Evolutionary conservation across 2,329 filamentous ascomycete species (phyloP), one percentile per base, ranked within the genome.

Genomic region (Arachnomyces sp.): DNA sequence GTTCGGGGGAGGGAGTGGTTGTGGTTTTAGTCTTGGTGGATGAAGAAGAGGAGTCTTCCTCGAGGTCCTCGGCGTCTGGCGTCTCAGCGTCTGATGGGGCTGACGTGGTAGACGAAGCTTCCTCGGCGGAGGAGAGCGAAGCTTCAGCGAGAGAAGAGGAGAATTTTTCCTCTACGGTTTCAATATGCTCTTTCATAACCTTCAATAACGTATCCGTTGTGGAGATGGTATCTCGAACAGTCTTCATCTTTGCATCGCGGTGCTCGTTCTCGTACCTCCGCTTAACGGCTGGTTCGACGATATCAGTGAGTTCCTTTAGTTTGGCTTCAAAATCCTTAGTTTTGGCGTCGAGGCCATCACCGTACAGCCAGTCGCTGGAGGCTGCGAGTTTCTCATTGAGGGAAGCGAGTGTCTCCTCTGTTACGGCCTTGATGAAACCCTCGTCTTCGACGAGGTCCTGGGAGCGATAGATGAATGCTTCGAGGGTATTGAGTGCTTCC

Each of bases 401-500:
- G n/a, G 67, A 64, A 5, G 72, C 60, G 34, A 86, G 77, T 56
- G 88, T 76, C 14, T 76, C 72, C 3, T 77, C 68, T 7, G 82
- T 90, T 25, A 88, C 84, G 3, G 74, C 77, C 9, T 73, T 72
- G 38, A 83, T 69, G 58, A 95, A 96, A 1, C 73, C 71, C 35
- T 85, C 79, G 44, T 82, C 81, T 31, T 86, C 82, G 2, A 95
- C 71, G 33, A 94, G 73, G 60, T 95, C 88, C 17, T 88, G 81
- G 18, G 84, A 77, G 55, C 80, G 82, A 71, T 98, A 98, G 11
- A 90, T 94, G 63, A 84, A 96, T 9, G 76, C 82, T 64, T 98
- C 92, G n/a, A 98, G 77, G 49, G 84, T 82, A 65, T 96, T 98
- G 42, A 95, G 70, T 1, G 85, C 79, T 60, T 95, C 90, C 59